Conservation (phyloP, 257 asterid genomes). For the Solanum commersonii region DNA sequence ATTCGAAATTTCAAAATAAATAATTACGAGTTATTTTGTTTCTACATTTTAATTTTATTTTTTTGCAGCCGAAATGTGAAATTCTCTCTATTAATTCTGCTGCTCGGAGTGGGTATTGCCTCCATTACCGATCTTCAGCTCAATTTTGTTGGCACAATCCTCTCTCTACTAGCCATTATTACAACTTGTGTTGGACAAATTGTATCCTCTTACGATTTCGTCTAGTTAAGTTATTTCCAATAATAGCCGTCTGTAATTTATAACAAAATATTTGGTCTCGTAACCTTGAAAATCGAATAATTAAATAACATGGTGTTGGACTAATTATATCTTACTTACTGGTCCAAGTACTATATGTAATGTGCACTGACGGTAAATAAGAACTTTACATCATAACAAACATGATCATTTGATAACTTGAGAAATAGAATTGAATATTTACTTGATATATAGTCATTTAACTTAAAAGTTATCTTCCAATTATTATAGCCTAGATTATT, state of each 20-base stretch:
- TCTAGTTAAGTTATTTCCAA: neutral
- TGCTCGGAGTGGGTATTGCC: slow-evolving; percentile 80
- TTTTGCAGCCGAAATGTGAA: slow-evolving; percentile 60
- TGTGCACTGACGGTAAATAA: neutral
- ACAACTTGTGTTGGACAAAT: slow-evolving; percentile 93
- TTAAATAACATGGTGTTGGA: neutral
- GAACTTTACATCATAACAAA: neutral
- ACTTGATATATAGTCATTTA: neutral
- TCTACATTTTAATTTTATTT: neutral
- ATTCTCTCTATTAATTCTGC: slow-evolving; percentile 49
- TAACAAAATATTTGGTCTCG: neutral
- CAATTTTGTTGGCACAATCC: slow-evolving; percentile 66
- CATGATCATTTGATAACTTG: neutral
- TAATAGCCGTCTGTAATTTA: neutral
- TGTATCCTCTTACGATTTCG: slow-evolving; percentile 23
- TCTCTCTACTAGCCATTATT: slow-evolving; percentile 68
- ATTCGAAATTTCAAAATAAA: neutral
- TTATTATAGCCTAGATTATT: neutral
- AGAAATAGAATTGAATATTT: neutral
- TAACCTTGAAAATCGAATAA: neutral
- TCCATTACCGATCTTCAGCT: slow-evolving; percentile 88
- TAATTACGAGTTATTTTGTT: no score
- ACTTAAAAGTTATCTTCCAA: neutral
- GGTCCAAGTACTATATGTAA: neutral
- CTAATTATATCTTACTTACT: neutral